Base-by-base conservation (phyloP, 495 filamentous ascomycete genomes). In the Cercophora sp. region DNA sequence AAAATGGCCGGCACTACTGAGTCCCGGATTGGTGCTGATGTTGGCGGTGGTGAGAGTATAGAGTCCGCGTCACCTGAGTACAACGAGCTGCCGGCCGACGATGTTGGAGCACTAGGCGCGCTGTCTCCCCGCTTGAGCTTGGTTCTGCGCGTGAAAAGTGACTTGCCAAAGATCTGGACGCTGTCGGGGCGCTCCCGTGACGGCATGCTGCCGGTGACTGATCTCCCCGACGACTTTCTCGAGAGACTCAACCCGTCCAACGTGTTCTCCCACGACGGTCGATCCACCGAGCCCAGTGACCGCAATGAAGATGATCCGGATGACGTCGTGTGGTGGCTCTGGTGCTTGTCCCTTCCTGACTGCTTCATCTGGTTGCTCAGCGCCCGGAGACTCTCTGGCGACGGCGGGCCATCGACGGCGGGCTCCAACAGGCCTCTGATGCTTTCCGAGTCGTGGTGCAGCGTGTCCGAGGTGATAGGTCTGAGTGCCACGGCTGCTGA, bases 121-220 rank as follows among this genome's bases (percentile, higher is more conserved):
- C 63, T 70, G 49, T 66, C 68, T 45, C 72, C 75, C 22, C 70
- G 68, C 53, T 66, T 69, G 23, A 66, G 41, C 67, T 67, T 77
- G 42, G 61, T 62, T 36, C 65, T 59, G 8, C 75, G 67, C 56
- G 61, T 67, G 49, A 81, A 81, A 25, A 80, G 68, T n/a, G 64
- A 69, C 62, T 77, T 78, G 45, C 75, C 71, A 51, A 81, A 78
- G 25, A 79, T 70, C 52, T 79, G 76, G 24, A 76, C 67, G 53
- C 79, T 80, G 23, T 80, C 77, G 27, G 76, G 72, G 26, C 79
- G 70, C 9, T 80, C 77, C 43, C 63, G 61, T 13, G 68, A 63
- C 39, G 70, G 70, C 67, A 77, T 67, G 50, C 60, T 70, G 61
- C 69, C 69, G 29, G 62, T 63, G 5, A 64, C 70, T 20, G 77